A percentile compares a stretch with the other conserved stretches of the same genome.
phyloP scores from a whole-genome alignment of 2,329 filamentous ascomycete species.

The Apiospora koreana region DNA sequence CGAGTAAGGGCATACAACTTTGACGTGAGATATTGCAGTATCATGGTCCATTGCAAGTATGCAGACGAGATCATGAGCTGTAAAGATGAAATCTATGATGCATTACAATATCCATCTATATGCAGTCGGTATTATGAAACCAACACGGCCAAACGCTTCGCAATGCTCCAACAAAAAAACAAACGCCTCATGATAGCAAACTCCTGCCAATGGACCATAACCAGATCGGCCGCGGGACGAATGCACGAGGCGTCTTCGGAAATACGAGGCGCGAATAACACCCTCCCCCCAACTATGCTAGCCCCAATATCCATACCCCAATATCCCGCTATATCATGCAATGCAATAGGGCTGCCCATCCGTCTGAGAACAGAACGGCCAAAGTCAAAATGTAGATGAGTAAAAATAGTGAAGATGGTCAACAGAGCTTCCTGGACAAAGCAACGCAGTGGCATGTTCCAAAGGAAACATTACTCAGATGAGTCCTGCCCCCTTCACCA shows the following conservation, averaged over 20 bases:
- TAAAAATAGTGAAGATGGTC: not conserved
- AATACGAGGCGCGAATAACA: not conserved
- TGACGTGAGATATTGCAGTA: not conserved
- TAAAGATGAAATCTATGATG: not conserved
- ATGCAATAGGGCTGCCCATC: not conserved
- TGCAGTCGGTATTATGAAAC: not conserved
- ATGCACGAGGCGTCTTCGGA: not conserved
- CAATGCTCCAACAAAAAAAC: not conserved
- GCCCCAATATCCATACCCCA: not conserved
- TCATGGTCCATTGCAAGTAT: not conserved
- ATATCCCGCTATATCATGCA: not conserved
- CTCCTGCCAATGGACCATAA: not conserved
- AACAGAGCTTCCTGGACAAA: not conserved
- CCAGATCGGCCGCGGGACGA: not conserved
- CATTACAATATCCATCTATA: not conserved
- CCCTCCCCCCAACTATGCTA: not conserved
- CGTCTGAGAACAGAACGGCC: not conserved
- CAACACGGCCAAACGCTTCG: not conserved
- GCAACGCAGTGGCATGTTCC: not conserved
- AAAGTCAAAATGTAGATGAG: not conserved
- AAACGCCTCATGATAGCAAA: not conserved
- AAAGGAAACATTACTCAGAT: conserved; percentile 25
- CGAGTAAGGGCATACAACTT: not conserved
- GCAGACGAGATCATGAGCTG: not conserved
- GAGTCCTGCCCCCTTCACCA: conserved; percentile 34